Base-by-base conservation (phyloP, 2,329 filamentous ascomycete species). In the Botrytis aclada region DNA sequence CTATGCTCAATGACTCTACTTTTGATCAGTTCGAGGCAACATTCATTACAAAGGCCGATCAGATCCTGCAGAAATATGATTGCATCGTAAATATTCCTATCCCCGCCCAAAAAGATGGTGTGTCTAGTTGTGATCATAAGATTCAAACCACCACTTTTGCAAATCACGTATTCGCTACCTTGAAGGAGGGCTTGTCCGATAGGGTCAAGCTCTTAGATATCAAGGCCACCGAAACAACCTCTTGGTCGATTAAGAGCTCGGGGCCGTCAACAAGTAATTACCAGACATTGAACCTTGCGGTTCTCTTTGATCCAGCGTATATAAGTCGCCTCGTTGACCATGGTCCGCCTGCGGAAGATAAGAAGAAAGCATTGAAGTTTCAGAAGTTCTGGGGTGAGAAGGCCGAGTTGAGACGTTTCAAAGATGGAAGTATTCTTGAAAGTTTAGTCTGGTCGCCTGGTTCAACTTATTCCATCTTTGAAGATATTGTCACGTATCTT, bases 341-440 rank as follows among this genome's bases (percentile, higher is more conserved):
- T 80, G 96, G 96, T 0, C 96, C 96, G 8, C 84, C 91, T 1
- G 93, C 94, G 2, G 95, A 98, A 80, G 88, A 96, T 74, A 94
- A 95, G 82, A 90, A 92, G 76, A 93, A 94, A 75, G 92, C 94
- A 37, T 89, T 90, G 16, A 87, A 87, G 45, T 99, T 98, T 81
- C 92, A 93, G 51, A 89, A 91, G 47, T 98, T 99, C 81, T 99
- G 97, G 96, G 96, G 95, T 10, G 92, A 95, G 16, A 97, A 96
- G 81, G 89, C 96, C 1, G 96, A 99, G 81, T 86, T 99, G 63
- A 89, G 96, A 76, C 92, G 96, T 32, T 99, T 99, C 85, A 97
- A 95, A 78, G 94, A 98, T 79, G 96, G 96, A 34, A 95, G 92
- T 78, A 98, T 99, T 76, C 86, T 94, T 14, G 97, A 99, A 82